Percentiles rank a stretch among this genome's conserved stretches.
Evolutionary conservation across 805 yeast genomes (phyloP).

Genomic region (Cyberlindnera veronae): DNA sequence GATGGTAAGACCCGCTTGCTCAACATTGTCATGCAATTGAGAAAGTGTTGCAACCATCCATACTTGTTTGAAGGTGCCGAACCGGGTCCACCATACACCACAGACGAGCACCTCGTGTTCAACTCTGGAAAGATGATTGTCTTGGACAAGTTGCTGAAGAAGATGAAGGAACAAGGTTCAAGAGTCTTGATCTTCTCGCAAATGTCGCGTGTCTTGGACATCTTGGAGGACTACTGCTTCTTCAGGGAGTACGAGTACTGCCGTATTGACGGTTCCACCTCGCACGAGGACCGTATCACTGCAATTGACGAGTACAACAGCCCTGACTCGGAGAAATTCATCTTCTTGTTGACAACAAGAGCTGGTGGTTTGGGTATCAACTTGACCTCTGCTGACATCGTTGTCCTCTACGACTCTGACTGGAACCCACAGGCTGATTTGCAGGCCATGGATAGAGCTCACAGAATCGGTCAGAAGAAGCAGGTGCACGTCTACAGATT

Average conservation of each 20-base stretch:
- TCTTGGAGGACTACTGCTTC: slow-evolving; percentile 86
- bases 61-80: slow-evolving; percentile 98
- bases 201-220: slow-evolving; percentile 87
- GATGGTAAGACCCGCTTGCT: slow-evolving; percentile 89
- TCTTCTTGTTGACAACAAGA: slow-evolving; percentile 85
- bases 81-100: slow-evolving; percentile 96
- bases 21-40: slow-evolving; percentile 93
- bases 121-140: slow-evolving; percentile 91
- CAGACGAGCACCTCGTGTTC: slow-evolving; percentile 88
- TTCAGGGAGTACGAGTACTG: slow-evolving; percentile 83
- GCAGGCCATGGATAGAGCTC: slow-evolving; percentile 98
- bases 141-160: slow-evolving; percentile 74
- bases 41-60: slow-evolving; percentile 97
- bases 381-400: slow-evolving; percentile 88
- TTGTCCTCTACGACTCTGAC: slow-evolving; percentile 84
- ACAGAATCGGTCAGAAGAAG: slow-evolving; percentile 94
- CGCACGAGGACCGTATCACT: slow-evolving; percentile 86
- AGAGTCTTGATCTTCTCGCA: slow-evolving; percentile 90
- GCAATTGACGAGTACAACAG: slow-evolving; percentile 91
- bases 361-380: slow-evolving; percentile 98
- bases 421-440: slow-evolving; percentile 99
- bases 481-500: slow-evolving; percentile 91
- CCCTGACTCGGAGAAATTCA: slow-evolving; percentile 77
- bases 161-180: slow-evolving; percentile 72
- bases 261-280: slow-evolving; percentile 90